Conservation (phyloP, 1,284 basidiomycete genomes). For the Fomitopsis betulina region DNA sequence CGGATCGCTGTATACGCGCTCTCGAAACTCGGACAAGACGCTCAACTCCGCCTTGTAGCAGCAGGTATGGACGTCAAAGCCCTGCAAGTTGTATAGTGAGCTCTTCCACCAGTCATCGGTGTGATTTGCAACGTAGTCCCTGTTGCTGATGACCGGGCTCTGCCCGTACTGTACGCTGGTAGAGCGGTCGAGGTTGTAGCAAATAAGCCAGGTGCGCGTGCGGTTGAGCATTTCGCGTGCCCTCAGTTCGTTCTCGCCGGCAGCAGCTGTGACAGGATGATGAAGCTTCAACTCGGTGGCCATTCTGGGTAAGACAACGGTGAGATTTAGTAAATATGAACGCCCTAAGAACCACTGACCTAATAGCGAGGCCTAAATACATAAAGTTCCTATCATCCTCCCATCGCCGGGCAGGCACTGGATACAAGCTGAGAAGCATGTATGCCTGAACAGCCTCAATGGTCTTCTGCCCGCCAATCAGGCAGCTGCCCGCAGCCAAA, state of each 20-base stretch:
- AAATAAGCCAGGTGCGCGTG: constrained; percentile 85
- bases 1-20: constrained; percentile 68
- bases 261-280: constrained; percentile 57
- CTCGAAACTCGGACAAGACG: constrained; percentile 55
- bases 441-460: constrained; percentile 74
- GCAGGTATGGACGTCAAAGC: constrained; percentile 74
- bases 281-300: constrained; percentile 84
- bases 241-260: constrained; percentile 64
- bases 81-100: constrained; percentile 59
- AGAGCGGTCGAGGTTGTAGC: constrained; percentile 81
- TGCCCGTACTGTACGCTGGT: constrained; percentile 83
- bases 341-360: constrained; percentile 32
- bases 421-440: constrained; percentile 69
- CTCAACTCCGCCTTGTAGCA: constrained; percentile 71
- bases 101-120: constrained; percentile 71
- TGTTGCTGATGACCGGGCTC: constrained; percentile 65
- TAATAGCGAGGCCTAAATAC: constrained; percentile 74
- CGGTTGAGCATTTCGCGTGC: constrained; percentile 82
- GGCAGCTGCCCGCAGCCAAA: constrained; percentile 64
- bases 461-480: constrained; percentile 69
- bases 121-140: constrained; percentile 74
- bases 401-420: constrained; percentile 68
- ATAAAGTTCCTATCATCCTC: constrained; percentile 79
- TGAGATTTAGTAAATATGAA: neutral
- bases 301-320: constrained; percentile 37